Evolutionary conservation across 164 flowering plant genomes (phyloP).

Genomic region (Tinospora cordifolia): DNA sequence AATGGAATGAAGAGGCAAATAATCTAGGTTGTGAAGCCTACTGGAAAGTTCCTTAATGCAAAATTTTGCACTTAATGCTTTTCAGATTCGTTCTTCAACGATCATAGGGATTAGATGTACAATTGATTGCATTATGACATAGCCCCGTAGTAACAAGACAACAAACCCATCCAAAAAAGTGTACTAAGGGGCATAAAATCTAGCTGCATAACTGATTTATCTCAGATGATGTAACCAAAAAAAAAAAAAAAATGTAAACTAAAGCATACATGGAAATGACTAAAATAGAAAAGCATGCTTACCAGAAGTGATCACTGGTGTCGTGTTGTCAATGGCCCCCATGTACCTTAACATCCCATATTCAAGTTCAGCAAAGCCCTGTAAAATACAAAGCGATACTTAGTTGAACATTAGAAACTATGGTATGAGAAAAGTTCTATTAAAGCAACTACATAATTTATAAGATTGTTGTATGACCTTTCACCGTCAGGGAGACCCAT

Average conservation of each 20-base stretch:
- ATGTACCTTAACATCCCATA: slow-evolving; percentile 88
- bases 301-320: slow-evolving; percentile 73
- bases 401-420: neutral
- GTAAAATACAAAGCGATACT: slow-evolving; percentile 10
- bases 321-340: slow-evolving; percentile 86
- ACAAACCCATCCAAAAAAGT: too few relatives aligned
- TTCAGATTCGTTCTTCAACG: too few relatives aligned
- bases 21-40: too few relatives aligned
- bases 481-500: neutral
- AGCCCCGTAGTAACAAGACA: too few relatives aligned
- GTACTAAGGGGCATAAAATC: too few relatives aligned
- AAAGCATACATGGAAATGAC: neutral
- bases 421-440: neutral
- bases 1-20: too few relatives aligned
- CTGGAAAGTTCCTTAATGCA: too few relatives aligned
- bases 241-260: neutral
- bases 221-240: neutral
- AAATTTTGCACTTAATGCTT: too few relatives aligned
- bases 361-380: slow-evolving; percentile 95
- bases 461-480: neutral
- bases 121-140: too few relatives aligned
- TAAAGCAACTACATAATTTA: neutral
- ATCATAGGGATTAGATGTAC: too few relatives aligned
- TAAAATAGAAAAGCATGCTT: slow-evolving; percentile 5
- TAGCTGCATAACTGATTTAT: too few relatives aligned